Conservation (phyloP, 805 yeast species). For the Blastobotrys chiropterorum region DNA sequence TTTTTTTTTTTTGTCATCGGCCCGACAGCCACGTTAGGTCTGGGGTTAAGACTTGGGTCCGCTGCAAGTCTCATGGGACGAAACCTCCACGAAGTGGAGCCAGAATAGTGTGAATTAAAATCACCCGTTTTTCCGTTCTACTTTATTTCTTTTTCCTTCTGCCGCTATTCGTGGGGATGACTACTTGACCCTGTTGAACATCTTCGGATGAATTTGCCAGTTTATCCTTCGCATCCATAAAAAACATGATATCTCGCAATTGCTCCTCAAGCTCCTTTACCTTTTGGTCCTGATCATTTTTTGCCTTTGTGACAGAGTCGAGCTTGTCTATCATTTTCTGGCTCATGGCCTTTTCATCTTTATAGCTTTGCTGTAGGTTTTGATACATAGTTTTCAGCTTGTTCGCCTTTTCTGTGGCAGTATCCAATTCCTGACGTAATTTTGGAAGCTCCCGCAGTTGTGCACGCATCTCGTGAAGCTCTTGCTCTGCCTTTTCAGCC, state of each 20-base stretch:
- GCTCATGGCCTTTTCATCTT: constrained; percentile 44
- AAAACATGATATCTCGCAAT: constrained; percentile 69
- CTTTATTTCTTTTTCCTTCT: constrained; percentile 6
- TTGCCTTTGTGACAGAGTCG: constrained; percentile 30
- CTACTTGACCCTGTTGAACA: constrained; percentile 54
- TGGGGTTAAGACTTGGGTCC: too few relatives aligned
- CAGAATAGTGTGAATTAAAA: neutral
- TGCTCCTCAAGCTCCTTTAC: constrained; percentile 31
- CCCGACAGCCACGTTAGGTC: too few relatives aligned
- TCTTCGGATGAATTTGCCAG: constrained; percentile 67
- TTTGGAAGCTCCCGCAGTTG: neutral
- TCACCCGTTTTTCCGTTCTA: neutral
- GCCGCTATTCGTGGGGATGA: too few relatives aligned
- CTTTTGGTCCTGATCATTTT: constrained; percentile 16
- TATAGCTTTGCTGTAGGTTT: constrained; percentile 32
- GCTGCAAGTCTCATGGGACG: too few relatives aligned
- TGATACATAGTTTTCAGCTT: constrained; percentile 22
- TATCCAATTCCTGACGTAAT: constrained; percentile 3
- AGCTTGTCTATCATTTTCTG: constrained; percentile 38
- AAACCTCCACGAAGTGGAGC: too few relatives aligned
- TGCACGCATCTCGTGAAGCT: constrained; percentile 16
- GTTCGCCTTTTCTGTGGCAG: constrained; percentile 13
- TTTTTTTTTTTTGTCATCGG: too few relatives aligned
- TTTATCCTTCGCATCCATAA: constrained; percentile 64
- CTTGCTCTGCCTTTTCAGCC: constrained; percentile 20